A percentile compares a stretch with the other conserved stretches of the same genome.
These are phyloP conservation scores for Cercospora zeae-maydis DNA, from an alignment of 2,329 filamentous ascomycete genomes.

Conservation along the genomic window DNA sequence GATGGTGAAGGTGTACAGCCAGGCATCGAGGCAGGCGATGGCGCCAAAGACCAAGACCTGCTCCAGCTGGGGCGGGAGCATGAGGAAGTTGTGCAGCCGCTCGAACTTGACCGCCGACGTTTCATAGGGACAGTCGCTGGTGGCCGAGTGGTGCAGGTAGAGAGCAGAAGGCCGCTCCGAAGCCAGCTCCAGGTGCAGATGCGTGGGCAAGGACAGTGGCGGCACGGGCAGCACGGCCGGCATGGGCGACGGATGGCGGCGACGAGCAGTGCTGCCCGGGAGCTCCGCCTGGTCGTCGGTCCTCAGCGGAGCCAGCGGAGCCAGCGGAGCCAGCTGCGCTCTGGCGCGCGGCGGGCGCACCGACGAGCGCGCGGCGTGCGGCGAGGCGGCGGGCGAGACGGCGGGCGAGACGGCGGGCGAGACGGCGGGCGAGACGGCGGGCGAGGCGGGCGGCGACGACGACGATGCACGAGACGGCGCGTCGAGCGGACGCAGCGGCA, in stretches of 20 bases:
- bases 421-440: not conserved
- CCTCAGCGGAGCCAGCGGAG: constrained; percentile 14
- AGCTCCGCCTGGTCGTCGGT: constrained; percentile 27
- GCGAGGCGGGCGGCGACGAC: not conserved
- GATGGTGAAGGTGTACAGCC: constrained; percentile 96
- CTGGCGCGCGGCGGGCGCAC: constrained; percentile 16
- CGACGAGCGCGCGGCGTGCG: constrained; percentile 11
- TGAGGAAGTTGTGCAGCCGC: constrained; percentile 80
- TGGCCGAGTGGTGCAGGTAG: constrained; percentile 59
- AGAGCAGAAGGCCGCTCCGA: constrained; percentile 58
- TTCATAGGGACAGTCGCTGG: constrained; percentile 72
- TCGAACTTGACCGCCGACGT: constrained; percentile 90
- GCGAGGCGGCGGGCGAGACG: not conserved
- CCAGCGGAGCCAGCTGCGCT: constrained; percentile 13
- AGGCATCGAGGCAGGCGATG: constrained; percentile 87
- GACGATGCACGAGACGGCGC: constrained; percentile 2
- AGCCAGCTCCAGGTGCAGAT: constrained; percentile 62
- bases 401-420: not conserved
- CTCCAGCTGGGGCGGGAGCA: constrained; percentile 78
- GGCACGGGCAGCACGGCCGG: constrained; percentile 57
- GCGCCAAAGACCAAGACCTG: constrained; percentile 82
- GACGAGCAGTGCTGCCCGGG: constrained; percentile 25
- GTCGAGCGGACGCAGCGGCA: constrained; percentile 22
- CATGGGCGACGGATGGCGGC: constrained; percentile 42
- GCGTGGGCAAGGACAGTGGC: constrained; percentile 61